phyloP scores from a whole-genome alignment of 306 rosid genomes.

The Rosa multiflora region DNA sequence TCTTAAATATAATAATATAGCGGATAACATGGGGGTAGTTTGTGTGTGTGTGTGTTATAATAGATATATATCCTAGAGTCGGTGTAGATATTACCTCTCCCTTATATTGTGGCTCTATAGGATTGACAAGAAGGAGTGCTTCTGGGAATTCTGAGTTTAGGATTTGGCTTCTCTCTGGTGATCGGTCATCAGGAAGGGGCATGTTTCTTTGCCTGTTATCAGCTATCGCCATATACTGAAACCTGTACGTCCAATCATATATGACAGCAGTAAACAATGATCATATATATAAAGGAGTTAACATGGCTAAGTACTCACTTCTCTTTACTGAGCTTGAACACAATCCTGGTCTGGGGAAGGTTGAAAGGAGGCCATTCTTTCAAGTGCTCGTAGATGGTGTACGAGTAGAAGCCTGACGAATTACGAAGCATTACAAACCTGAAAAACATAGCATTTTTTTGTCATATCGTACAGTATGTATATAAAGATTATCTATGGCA shows the following conservation, averaged over 20 bases:
- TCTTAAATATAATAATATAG: no score
- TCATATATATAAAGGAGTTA: not conserved
- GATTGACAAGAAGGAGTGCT: slow-evolving; percentile 74
- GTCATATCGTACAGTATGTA: not conserved
- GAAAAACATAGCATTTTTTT: not conserved
- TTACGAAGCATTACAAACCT: slow-evolving; percentile 86
- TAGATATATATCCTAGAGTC: no score
- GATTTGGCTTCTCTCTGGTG: slow-evolving; percentile 46
- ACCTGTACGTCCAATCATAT: slow-evolving; percentile 40
- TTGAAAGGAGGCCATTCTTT: slow-evolving; percentile 87
- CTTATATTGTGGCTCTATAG: slow-evolving; percentile 62
- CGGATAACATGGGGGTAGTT: no score
- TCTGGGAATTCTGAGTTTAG: slow-evolving; percentile 66
- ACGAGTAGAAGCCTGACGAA: slow-evolving; percentile 82
- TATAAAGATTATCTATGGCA: not conserved
- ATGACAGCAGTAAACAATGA: not conserved
- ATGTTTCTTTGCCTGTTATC: slow-evolving; percentile 78
- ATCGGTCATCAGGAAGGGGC: slow-evolving; percentile 88
- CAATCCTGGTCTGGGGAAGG: slow-evolving; percentile 80
- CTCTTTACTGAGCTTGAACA: slow-evolving; percentile 87
- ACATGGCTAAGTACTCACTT: slow-evolving; percentile 29
- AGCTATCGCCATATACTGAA: slow-evolving; percentile 72
- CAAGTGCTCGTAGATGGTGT: slow-evolving; percentile 80
- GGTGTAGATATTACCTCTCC: slow-evolving; percentile 55
- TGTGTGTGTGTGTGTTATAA: no score